Evolutionary conservation across 2,329 filamentous ascomycete species (phyloP).

Genomic region (Neocucurbitaria cava): DNA sequence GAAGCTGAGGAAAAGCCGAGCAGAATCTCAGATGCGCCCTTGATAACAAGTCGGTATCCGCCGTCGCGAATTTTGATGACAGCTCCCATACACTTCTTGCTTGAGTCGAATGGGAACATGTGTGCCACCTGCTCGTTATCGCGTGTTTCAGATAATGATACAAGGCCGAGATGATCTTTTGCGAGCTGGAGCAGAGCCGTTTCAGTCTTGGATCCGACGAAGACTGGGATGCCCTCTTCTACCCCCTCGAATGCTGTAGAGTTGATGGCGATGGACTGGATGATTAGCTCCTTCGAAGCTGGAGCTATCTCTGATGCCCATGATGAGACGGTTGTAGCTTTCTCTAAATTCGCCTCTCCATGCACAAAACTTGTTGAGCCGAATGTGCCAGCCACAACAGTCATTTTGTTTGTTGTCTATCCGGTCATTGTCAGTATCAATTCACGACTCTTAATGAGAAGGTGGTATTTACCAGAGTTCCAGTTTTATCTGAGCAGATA

Average conservation of each 20-base stretch:
- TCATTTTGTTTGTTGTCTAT: slow-evolving; percentile 51
- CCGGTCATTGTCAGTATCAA: slow-evolving; percentile 1
- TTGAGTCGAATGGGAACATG: slow-evolving; percentile 63
- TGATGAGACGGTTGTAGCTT: slow-evolving; percentile 49
- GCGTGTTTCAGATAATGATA: slow-evolving; percentile 57
- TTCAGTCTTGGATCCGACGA: slow-evolving; percentile 65
- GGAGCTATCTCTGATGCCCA: slow-evolving; percentile 54
- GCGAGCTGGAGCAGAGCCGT: slow-evolving; percentile 62
- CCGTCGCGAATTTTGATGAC: slow-evolving; percentile 58
- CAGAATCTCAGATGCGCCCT: slow-evolving; percentile 66
- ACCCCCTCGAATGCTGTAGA: slow-evolving; percentile 62
- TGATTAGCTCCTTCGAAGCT: slow-evolving; percentile 37
- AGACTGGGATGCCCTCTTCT: slow-evolving; percentile 54
- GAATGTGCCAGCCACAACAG: slow-evolving; percentile 50
- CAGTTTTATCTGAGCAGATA: slow-evolving; percentile 48
- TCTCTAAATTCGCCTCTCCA: slow-evolving; percentile 56
- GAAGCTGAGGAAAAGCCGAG: slow-evolving; percentile 51
- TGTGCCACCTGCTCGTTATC: slow-evolving; percentile 57
- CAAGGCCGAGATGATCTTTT: slow-evolving; percentile 59
- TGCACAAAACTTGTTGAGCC: slow-evolving; percentile 54
- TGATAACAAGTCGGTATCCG: slow-evolving; percentile 60
- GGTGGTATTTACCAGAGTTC: slow-evolving; percentile 26
- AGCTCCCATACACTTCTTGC: slow-evolving; percentile 64
- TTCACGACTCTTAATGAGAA: not conserved
- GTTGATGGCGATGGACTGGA: slow-evolving; percentile 47